Conservation (phyloP, 305 asterid genomes). For the Fraxinus latifolia region DNA sequence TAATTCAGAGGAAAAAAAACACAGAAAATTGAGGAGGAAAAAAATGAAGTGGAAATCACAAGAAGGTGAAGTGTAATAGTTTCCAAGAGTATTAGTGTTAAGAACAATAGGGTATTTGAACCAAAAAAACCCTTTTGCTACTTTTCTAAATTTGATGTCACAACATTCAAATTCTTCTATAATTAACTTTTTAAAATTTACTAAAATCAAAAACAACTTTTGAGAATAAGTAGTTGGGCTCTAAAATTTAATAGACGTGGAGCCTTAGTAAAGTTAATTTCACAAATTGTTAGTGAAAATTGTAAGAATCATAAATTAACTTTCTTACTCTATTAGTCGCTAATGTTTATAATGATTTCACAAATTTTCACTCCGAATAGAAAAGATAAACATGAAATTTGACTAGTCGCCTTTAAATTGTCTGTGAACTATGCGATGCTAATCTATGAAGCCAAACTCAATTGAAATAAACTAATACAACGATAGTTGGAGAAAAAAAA, state of each 20-base stretch:
- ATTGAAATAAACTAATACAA: background rate
- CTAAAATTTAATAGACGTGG: background rate
- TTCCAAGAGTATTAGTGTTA: slow-evolving; percentile 41
- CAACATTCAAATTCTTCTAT: background rate
- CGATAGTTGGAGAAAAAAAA: background rate
- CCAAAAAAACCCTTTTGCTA: background rate
- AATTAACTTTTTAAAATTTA: background rate
- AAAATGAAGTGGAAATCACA: slow-evolving; percentile 30
- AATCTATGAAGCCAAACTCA: background rate
- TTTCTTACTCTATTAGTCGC: background rate
- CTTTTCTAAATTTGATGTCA: background rate
- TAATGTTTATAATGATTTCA: background rate
- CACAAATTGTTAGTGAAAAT: background rate
- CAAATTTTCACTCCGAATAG: background rate
- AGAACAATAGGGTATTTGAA: too few species aligned
- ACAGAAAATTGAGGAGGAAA: background rate
- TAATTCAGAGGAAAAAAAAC: background rate
- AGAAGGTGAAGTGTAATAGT: slow-evolving; percentile 48
- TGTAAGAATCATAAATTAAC: background rate
- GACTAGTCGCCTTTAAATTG: background rate
- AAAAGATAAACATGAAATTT: background rate
- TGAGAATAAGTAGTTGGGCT: background rate
- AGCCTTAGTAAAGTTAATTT: background rate
- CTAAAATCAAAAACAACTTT: background rate
- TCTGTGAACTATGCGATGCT: background rate